Evolutionary conservation across 805 yeast genomes (phyloP).

Genomic region (Yarrowia hollandica): DNA sequence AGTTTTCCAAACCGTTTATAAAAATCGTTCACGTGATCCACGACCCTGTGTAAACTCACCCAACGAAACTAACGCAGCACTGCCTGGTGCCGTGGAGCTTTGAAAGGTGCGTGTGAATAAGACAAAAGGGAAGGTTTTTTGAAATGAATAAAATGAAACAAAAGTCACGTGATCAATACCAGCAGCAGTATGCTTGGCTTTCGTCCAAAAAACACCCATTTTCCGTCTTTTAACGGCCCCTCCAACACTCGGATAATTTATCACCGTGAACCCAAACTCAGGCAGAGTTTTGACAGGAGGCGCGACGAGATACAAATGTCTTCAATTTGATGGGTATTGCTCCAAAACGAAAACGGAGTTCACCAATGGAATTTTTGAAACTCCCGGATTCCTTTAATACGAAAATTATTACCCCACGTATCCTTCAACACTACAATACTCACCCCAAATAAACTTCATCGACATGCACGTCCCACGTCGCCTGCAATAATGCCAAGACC

Average conservation of each 20-base stretch:
- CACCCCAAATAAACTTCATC: too few relatives aligned
- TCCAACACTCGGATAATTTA: neutral
- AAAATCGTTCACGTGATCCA: too few relatives aligned
- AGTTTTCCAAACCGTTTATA: too few relatives aligned
- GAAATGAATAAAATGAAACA: neutral
- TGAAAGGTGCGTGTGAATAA: neutral
- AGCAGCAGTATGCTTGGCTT: too few relatives aligned
- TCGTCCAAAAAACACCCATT: too few relatives aligned
- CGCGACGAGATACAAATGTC: neutral
- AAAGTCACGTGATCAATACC: neutral
- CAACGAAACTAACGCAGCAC: neutral
- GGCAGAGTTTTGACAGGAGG: neutral
- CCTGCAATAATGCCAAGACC: neutral
- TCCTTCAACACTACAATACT: too few relatives aligned
- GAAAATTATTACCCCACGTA: too few relatives aligned
- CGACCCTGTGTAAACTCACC: too few relatives aligned
- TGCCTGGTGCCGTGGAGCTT: constrained; percentile 7
- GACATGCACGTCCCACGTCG: neutral
- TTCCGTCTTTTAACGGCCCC: too few relatives aligned
- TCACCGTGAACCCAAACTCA: neutral
- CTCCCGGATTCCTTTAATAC: neutral
- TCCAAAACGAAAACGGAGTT: neutral
- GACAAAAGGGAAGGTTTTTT: neutral
- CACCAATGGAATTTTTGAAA: too few relatives aligned
- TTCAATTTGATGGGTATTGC: neutral